Percentiles rank a stretch among this genome's conserved stretches.
Evolutionary conservation across 345 rosid genomes (phyloP).

Genomic region (Pseudoturritis turrita): DNA sequence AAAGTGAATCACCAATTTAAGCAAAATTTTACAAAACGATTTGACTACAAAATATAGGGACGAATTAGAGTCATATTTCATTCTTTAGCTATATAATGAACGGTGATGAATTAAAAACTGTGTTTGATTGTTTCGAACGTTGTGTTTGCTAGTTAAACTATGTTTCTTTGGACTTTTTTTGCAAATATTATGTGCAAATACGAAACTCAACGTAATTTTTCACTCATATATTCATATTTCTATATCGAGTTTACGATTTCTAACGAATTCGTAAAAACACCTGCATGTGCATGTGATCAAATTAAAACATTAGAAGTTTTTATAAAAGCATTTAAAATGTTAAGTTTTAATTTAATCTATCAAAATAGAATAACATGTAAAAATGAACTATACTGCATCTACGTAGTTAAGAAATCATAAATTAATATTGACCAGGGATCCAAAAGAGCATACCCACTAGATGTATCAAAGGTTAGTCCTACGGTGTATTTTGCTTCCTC

Average conservation of each 20-base stretch:
- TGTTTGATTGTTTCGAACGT: no score
- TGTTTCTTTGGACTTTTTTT: no score
- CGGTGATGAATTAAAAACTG: no score
- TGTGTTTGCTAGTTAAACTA: no score
- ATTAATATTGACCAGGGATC: background rate
- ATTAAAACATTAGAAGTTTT: background rate
- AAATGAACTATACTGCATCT: background rate
- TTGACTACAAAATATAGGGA: no score
- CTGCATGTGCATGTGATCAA: background rate
- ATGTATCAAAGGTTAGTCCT: conserved; percentile 75
- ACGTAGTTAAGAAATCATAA: background rate
- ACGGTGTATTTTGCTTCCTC: conserved; percentile 74
- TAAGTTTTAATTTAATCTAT: background rate
- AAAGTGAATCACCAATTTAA: background rate
- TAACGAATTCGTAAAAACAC: background rate
- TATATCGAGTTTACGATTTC: background rate
- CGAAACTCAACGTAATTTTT: background rate
- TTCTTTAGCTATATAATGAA: no score
- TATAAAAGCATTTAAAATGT: background rate
- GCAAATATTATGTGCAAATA: background rate
- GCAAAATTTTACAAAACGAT: no score
- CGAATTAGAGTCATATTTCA: background rate
- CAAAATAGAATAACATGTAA: no score
- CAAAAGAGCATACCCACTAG: conserved; percentile 45
- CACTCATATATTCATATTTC: background rate